phyloP scores from a whole-genome alignment of 2,329 filamentous ascomycete species.

The Aspergillus viridinutans region DNA sequence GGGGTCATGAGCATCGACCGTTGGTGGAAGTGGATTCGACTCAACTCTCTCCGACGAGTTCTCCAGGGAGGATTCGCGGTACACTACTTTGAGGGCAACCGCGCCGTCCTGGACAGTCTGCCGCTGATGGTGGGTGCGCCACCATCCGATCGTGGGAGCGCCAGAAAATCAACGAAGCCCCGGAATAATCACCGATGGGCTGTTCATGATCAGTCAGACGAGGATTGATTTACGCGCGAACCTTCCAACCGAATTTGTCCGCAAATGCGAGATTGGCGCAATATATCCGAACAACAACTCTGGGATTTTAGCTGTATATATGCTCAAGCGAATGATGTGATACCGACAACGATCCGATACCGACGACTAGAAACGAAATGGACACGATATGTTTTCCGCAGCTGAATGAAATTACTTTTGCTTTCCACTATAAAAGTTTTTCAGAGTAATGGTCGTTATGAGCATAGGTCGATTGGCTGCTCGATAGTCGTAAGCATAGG shows the following conservation, averaged over 20 bases:
- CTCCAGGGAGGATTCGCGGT: constrained; percentile 59
- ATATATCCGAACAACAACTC: background rate
- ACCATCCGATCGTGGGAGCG: constrained; percentile 21
- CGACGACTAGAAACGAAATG: background rate
- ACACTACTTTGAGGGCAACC: constrained; percentile 59
- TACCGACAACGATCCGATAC: background rate
- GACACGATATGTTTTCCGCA: background rate
- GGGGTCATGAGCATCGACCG: constrained; percentile 62
- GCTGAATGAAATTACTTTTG: background rate
- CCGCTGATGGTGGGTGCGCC: constrained; percentile 43
- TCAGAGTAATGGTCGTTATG: background rate
- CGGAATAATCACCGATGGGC: constrained; percentile 28
- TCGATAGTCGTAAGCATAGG: background rate
- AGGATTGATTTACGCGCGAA: constrained; percentile 11
- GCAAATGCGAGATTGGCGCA: no score
- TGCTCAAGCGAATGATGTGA: background rate
- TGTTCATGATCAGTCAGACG: constrained; percentile 25
- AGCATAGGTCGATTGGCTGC: background rate
- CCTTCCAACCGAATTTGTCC: background rate
- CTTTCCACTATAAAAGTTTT: background rate
- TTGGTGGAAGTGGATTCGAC: constrained; percentile 68
- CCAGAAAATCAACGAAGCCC: constrained; percentile 25
- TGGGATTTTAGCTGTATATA: background rate
- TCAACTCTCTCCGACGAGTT: constrained; percentile 58
- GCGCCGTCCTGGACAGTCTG: constrained; percentile 57